Conservation (phyloP, 225 moss, liverwort and hornwort genomes). For the Marchantia paleacea region DNA sequence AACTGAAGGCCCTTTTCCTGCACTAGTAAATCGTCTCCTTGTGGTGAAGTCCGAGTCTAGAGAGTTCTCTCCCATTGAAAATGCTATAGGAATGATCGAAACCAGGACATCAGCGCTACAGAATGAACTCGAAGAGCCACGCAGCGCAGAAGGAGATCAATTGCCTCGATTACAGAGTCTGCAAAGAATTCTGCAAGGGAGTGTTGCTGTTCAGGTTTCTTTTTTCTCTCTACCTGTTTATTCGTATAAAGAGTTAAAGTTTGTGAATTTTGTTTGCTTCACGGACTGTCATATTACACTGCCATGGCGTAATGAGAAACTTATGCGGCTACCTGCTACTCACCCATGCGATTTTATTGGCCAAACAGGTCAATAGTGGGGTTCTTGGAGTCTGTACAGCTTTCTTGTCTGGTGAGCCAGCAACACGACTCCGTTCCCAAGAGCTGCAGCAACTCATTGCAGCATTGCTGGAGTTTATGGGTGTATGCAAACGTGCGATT, state of each 20-base stretch:
- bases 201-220: slow-evolving; percentile 93
- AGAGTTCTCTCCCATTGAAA: slow-evolving; percentile 96
- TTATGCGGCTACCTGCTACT: neutral
- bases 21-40: slow-evolving; percentile 80
- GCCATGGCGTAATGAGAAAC: neutral
- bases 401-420: slow-evolving; percentile 86
- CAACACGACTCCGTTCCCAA: slow-evolving; percentile 80
- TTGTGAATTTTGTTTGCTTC: neutral
- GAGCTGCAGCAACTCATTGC: slow-evolving; percentile 96
- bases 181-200: slow-evolving; percentile 94
- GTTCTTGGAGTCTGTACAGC: slow-evolving; percentile 95
- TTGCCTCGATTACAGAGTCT: slow-evolving; percentile 83
- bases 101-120: slow-evolving; percentile 74
- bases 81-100: slow-evolving; percentile 97
- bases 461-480: slow-evolving; percentile 93
- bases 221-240: neutral
- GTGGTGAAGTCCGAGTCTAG: slow-evolving; percentile 84
- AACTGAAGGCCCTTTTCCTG: slow-evolving; percentile 88
- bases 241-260: neutral
- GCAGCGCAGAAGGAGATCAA: slow-evolving; percentile 73
- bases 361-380: slow-evolving; percentile 85
- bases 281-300: neutral
- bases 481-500: slow-evolving; percentile 95
- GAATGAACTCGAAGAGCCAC: slow-evolving; percentile 82
- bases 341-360: neutral